Evolutionary conservation across 192 early-diverging fungal species (phyloP).

Genomic region (Linnemannia hyalina): DNA sequence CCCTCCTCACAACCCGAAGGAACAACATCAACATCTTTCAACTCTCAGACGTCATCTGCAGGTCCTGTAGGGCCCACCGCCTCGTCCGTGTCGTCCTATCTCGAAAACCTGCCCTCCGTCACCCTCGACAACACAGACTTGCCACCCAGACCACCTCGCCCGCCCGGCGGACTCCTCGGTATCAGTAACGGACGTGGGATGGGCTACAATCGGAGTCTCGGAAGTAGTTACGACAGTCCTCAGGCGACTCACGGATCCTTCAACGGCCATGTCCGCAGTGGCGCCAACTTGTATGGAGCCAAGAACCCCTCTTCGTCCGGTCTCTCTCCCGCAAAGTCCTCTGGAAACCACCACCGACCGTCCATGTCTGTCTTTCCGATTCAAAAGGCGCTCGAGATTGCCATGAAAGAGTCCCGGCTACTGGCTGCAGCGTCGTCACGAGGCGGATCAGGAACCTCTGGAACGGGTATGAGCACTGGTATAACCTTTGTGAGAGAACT

Average conservation of each 20-base stretch:
- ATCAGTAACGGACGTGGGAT: constrained; percentile 54
- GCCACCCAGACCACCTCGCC: constrained; percentile 40
- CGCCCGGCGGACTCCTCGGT: constrained; percentile 46
- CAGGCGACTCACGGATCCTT: constrained; percentile 40
- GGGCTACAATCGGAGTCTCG: constrained; percentile 38
- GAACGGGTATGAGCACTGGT: constrained; percentile 48
- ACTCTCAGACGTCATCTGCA: constrained; percentile 1
- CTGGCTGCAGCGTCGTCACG: constrained; percentile 39
- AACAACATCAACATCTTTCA: constrained; percentile 12
- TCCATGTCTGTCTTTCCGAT: constrained; percentile 48
- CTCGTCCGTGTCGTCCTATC: constrained; percentile 45
- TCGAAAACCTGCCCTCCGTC: constrained; percentile 38
- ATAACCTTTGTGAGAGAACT: constrained; percentile 51
- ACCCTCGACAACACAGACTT: constrained; percentile 11
- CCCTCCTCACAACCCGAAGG: not conserved
- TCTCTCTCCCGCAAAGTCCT: constrained; percentile 15
- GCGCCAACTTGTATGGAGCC: constrained; percentile 44
- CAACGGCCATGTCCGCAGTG: constrained; percentile 55
- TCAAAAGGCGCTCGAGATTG: constrained; percentile 52
- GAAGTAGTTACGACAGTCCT: constrained; percentile 48
- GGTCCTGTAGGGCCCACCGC: constrained; percentile 25
- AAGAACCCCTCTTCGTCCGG: constrained; percentile 28
- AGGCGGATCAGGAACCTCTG: constrained; percentile 40
- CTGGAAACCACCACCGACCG: constrained; percentile 14
- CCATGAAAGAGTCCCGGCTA: constrained; percentile 43